Evolutionary conservation across 2,329 filamentous ascomycete genomes (phyloP), one percentile per base, ranked within the genome.

Genomic region (Furcasterigmium sp.): DNA sequence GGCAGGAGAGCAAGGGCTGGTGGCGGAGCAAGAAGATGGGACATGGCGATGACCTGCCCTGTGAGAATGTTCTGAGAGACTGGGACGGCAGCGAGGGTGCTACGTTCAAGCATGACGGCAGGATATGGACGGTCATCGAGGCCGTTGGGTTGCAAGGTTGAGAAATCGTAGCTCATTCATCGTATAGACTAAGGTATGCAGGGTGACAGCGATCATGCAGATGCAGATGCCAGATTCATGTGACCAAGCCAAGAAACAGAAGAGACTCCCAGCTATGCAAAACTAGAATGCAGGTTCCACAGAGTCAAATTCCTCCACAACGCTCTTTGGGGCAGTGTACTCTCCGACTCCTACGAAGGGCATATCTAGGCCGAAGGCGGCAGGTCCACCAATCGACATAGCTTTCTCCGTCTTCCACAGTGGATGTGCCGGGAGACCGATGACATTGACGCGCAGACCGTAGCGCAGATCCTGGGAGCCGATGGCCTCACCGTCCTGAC

Each of bases 401-500:
- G 57, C 64, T 40, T 53, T 52, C 3, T 59, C 57, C 1, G 58
- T 64, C 51, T 60, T 73, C 74, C 75, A 78, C 10, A 75, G 50
- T 0, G 72, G 70, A 45, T 73, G 70, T 2, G 70, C 68, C 3
- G 71, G 62, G 25, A 78, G 57, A 0, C 63, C 73, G 45, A 78
- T 69, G 1, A 78, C 73, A 25, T 56, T 69, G 0, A 77, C 73
- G 4, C 65, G 59, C 3, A 77, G 49, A 0, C 75, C 75, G 42
- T 76, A 78, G 9, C 73, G 62, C 23, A 75, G 56, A 19, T 76
- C 72, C 13, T 70, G 67, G 1, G 72, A 70, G 1, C 72, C 72
- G 5, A 76, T 62, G 0, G 72, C 72, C 39, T 71, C 70, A 0
- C 73, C 72, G 38, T 74, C 70, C 29, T 64, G 60, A 2, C 62